Conservation (phyloP, 805 yeast species). For the Candida jianshihensis region DNA sequence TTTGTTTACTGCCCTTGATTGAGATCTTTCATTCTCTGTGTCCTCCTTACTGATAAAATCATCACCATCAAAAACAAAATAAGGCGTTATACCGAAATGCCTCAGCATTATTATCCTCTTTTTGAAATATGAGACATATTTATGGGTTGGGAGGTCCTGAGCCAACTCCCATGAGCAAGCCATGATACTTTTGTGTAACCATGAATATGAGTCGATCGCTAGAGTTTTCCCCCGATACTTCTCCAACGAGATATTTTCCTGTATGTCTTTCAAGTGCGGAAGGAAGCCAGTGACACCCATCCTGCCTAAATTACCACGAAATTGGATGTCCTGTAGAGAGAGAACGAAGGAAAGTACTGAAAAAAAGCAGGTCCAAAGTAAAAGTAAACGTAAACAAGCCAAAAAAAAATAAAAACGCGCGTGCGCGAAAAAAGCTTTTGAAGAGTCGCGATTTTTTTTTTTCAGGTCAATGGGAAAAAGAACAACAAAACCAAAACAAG, state of each 20-base stretch:
- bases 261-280: constrained; percentile 72
- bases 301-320: neutral
- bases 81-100: constrained; percentile 66
- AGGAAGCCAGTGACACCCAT: constrained; percentile 87
- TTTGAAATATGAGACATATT: constrained; percentile 63
- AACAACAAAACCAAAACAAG: neutral
- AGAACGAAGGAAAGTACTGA: neutral
- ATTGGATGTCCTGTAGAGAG: no score
- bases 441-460: no score
- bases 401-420: no score
- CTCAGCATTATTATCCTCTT: constrained; percentile 60
- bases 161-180: constrained; percentile 82
- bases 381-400: no score
- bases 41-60: constrained; percentile 68
- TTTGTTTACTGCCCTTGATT: constrained; percentile 50
- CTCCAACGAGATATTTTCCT: constrained; percentile 48
- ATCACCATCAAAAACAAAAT: constrained; percentile 92
- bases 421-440: no score
- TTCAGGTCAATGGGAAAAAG: no score
- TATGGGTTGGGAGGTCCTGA: constrained; percentile 59
- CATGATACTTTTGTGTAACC: constrained; percentile 86
- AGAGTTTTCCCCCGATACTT: constrained; percentile 65
- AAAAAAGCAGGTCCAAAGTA: no score
- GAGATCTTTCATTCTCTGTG: constrained; percentile 62
- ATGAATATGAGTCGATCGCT: constrained; percentile 94